These are phyloP conservation scores for Leishmania turanica DNA, from an alignment of 208 protist species.

Conservation along the genomic window DNA sequence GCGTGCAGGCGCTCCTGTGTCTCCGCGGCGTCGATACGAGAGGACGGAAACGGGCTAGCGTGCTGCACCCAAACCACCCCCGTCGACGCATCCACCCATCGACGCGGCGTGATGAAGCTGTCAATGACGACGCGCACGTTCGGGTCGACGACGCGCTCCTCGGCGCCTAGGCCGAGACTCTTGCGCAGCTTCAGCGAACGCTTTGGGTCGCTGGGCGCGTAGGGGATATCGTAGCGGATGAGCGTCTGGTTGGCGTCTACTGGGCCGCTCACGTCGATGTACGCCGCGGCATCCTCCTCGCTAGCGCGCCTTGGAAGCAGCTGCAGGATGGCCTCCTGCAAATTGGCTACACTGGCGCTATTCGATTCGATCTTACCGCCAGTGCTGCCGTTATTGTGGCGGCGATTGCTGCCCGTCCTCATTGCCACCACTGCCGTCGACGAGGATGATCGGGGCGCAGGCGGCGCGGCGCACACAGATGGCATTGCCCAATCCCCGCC, in stretches of 20 bases:
- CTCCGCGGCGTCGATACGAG: constrained; percentile 75
- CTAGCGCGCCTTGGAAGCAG: constrained; percentile 30
- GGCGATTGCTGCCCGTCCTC: neutral
- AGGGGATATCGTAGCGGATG: constrained; percentile 84
- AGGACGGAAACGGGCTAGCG: constrained; percentile 66
- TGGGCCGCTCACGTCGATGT: constrained; percentile 75
- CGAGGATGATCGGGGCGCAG: constrained; percentile 1
- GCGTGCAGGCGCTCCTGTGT: constrained; percentile 57
- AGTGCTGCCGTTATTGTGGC: neutral
- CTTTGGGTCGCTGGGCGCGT: constrained; percentile 62
- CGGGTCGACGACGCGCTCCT: constrained; percentile 53
- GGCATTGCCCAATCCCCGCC: constrained; percentile 2
- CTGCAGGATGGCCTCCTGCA: constrained; percentile 38
- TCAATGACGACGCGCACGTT: constrained; percentile 87
- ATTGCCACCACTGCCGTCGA: neutral
- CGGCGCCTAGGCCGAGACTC: constrained; percentile 33
- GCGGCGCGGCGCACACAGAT: constrained; percentile 6
- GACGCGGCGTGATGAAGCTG: constrained; percentile 81
- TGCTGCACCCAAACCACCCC: constrained; percentile 85
- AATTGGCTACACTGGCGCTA: neutral
- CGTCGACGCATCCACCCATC: constrained; percentile 59
- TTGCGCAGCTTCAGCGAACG: constrained; percentile 62
- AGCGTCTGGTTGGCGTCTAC: constrained; percentile 54
- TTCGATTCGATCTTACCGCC: neutral
- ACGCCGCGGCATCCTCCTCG: constrained; percentile 20